Base-by-base conservation (phyloP, 306 rosid species). In the Pyrus bretschneideri region DNA sequence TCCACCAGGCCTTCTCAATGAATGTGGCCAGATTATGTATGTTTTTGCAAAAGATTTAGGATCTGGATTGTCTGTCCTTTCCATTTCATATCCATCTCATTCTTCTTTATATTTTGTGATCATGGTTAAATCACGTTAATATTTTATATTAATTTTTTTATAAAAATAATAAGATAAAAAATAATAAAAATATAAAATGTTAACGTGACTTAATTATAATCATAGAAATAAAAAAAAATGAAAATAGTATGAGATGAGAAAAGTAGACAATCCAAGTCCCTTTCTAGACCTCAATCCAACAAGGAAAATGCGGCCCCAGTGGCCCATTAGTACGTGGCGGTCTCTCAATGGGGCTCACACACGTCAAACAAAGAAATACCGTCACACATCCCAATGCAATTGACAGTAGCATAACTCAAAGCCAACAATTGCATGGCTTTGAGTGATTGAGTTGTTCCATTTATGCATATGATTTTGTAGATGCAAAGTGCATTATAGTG, bases 241-340 rank as follows among this genome's bases (percentile, higher is more conserved):
- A 25, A 0, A 25, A 25, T 0, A 1, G 0, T 25, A 25, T 25
- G 0, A 25, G 0, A 25, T 0, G 27, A 0, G 27, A 25, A 25
- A 0, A 25, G 27, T 1, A 25, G 25, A 25, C 27, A 25, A 25
- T 25, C 27, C 27, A 25, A 25, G 2, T 25, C 0, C 27, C 0
- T 25, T 25, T 0, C 6, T 2, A 49, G 8, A 49, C 21, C 9
- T 49, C 21, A 25, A 25, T 58, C 63, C 30, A 12, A 62, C 2
- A 30, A 31, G 3, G 21, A 64, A 64, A 64, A 64, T 30, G 23
- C 14, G 9, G 33, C 6, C 1, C 25, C 6, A 30, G 1, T 0
- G 12, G 14, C 9, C 4, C 15, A 4, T 35, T 23, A 1, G 17
- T 33, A 44, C 4, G 14, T 35, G 18, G 0, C 21, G 17, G 3